Evolutionary conservation across 306 rosid species (phyloP).

Genomic region (Dryas alaskensis): DNA sequence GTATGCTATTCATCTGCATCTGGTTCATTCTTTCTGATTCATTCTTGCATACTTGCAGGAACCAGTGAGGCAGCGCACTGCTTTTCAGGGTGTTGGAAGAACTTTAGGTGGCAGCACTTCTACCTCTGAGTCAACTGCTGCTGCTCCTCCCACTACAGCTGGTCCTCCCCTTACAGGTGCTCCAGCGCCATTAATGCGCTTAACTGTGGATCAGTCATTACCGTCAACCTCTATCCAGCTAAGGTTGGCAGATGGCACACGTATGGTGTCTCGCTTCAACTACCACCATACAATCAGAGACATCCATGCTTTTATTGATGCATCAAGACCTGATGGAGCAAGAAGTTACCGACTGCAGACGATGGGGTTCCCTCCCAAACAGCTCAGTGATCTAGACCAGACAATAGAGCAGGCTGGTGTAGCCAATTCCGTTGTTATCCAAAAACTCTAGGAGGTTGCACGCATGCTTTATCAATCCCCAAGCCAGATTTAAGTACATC

Average conservation of each 20-base stretch:
- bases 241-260: slow-evolving; percentile 92
- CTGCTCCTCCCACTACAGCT: slow-evolving; percentile 5
- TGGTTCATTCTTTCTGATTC: neutral
- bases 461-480: neutral
- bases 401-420: slow-evolving; percentile 89
- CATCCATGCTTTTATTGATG: slow-evolving; percentile 74
- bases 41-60: slow-evolving; percentile 47
- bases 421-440: slow-evolving; percentile 90
- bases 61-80: slow-evolving; percentile 44
- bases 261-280: slow-evolving; percentile 92
- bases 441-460: slow-evolving; percentile 40
- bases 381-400: slow-evolving; percentile 76
- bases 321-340: slow-evolving; percentile 76
- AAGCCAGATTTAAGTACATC: neutral
- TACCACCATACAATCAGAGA: slow-evolving; percentile 81
- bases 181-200: slow-evolving; percentile 59
- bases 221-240: slow-evolving; percentile 88
- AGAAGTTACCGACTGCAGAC: slow-evolving; percentile 77
- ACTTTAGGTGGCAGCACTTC: slow-evolving; percentile 63
- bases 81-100: slow-evolving; percentile 89
- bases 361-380: slow-evolving; percentile 98
- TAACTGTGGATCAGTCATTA: slow-evolving; percentile 62
- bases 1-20: slow-evolving; percentile 6
- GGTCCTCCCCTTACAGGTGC: slow-evolving; percentile 36
- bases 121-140: slow-evolving; percentile 30